A percentile compares a stretch with the other conserved stretches of the same genome.
Evolutionary conservation across 345 rosid species (phyloP).

Genomic region (Gynandropsis gynandra): DNA sequence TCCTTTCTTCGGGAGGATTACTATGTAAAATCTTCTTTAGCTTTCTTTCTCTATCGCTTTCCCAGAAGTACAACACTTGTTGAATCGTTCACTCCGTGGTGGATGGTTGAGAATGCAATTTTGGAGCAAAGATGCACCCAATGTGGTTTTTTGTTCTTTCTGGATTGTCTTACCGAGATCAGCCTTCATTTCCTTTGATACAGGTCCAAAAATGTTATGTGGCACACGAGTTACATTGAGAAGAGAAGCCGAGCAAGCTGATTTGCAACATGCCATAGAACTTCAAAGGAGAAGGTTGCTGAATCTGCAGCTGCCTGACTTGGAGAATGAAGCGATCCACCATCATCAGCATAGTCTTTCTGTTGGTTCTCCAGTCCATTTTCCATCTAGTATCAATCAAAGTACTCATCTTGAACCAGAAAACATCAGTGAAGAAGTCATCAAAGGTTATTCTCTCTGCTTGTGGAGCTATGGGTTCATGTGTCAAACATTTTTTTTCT

Average conservation of each 20-base stretch:
- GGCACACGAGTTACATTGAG: conserved; percentile 56
- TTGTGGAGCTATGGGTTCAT: too few species aligned
- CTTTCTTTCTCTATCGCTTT: conserved; percentile 5
- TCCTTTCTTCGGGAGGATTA: neutral
- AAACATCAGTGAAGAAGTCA: conserved; percentile 30
- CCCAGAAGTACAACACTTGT: too few species aligned
- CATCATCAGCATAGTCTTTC: conserved; percentile 66
- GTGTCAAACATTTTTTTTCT: too few species aligned
- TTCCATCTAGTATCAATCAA: conserved; percentile 31
- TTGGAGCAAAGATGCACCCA: too few species aligned
- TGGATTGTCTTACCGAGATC: conserved; percentile 1
- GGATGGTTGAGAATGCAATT: too few species aligned
- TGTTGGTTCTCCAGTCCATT: conserved; percentile 48
- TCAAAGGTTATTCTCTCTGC: conserved; percentile 33
- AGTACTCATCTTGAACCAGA: conserved; percentile 28
- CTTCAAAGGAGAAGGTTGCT: conserved; percentile 73
- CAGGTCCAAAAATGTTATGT: conserved; percentile 53
- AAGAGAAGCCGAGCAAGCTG: conserved; percentile 62
- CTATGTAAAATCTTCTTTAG: neutral
- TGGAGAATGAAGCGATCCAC: conserved; percentile 37
- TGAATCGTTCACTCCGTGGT: too few species aligned
- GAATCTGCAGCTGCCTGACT: conserved; percentile 76
- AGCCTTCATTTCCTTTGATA: neutral
- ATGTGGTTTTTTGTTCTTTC: neutral
- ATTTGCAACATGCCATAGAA: conserved; percentile 65